Conservation (phyloP, 2,329 filamentous ascomycete species). For the Cladosporium oxysporum region DNA sequence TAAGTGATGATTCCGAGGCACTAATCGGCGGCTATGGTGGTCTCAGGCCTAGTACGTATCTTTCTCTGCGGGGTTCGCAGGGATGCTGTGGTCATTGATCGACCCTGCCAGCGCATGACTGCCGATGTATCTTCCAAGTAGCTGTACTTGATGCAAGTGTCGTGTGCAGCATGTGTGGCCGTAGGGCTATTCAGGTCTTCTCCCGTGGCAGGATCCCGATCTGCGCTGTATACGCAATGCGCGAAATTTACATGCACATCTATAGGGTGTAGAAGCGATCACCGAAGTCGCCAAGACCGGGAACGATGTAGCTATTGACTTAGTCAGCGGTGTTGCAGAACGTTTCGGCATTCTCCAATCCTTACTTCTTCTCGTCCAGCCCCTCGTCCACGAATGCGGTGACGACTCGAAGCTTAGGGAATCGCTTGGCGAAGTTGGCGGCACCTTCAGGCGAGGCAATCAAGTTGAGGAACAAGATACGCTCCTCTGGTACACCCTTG, state of each 20-base stretch:
- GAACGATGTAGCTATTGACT: conserved; percentile 81
- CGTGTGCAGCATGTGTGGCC: not conserved
- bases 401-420: conserved; percentile 85
- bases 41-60: not conserved
- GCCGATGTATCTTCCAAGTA: conserved; percentile 10
- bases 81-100: conserved; percentile 2
- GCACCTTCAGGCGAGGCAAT: conserved; percentile 97
- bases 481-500: conserved; percentile 89
- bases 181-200: not conserved
- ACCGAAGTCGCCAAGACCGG: conserved; percentile 91
- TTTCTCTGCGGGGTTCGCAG: conserved; percentile 4
- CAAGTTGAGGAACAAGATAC: conserved; percentile 93
- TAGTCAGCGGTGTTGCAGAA: conserved; percentile 36
- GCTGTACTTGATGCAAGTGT: conserved; percentile 8
- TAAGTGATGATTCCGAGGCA: not conserved
- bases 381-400: conserved; percentile 96
- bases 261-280: conserved; percentile 93
- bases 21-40: not conserved
- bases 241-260: not conserved
- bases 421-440: conserved; percentile 82
- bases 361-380: conserved; percentile 96
- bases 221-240: not conserved
- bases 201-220: not conserved
- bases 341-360: not conserved
- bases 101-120: conserved; percentile 7